Conservation (phyloP, 2,329 filamentous ascomycete species). For the Phoma sp. region DNA sequence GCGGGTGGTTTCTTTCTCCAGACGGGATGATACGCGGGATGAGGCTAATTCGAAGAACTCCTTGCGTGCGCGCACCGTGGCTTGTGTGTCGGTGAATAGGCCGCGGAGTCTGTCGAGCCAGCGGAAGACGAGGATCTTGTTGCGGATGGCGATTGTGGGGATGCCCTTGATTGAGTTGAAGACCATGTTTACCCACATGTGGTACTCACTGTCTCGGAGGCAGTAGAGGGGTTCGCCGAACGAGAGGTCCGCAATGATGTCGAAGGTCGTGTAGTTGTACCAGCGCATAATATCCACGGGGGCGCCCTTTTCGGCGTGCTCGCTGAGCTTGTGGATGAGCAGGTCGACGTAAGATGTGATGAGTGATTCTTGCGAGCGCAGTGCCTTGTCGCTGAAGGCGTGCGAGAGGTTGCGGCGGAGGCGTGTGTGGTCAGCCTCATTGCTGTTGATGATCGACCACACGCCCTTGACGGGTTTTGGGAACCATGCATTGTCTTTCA, state of each 20-base stretch:
- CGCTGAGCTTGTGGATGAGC: conserved; percentile 44
- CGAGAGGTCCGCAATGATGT: conserved; percentile 40
- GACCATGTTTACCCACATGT: conserved; percentile 39
- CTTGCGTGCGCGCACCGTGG: conserved; percentile 13
- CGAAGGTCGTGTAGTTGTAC: conserved; percentile 38
- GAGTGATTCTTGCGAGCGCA: conserved; percentile 50
- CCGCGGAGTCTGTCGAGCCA: conserved; percentile 21
- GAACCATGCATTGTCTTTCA: conserved; percentile 49
- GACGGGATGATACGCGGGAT: conserved; percentile 25
- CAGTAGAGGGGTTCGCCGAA: conserved; percentile 43
- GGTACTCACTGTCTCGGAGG: conserved; percentile 35
- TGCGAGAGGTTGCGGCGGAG: conserved; percentile 49
- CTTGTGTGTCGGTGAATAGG: conserved; percentile 20
- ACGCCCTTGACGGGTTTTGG: conserved; percentile 37
- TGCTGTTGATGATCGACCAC: conserved; percentile 33
- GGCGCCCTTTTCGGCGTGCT: conserved; percentile 19
- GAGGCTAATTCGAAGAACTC: conserved; percentile 25
- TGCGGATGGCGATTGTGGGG: conserved; percentile 21
- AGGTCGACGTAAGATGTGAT: conserved; percentile 50
- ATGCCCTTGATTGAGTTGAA: conserved; percentile 19
- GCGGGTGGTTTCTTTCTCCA: conserved; percentile 23
- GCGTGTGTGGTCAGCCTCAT: conserved; percentile 43
- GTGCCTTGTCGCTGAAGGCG: conserved; percentile 52
- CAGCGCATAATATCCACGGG: conserved; percentile 37
- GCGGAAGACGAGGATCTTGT: conserved; percentile 25